These are phyloP conservation scores for Alternaria gaisen DNA, from an alignment of 2,329 filamentous ascomycete species.

Conservation along the genomic window DNA sequence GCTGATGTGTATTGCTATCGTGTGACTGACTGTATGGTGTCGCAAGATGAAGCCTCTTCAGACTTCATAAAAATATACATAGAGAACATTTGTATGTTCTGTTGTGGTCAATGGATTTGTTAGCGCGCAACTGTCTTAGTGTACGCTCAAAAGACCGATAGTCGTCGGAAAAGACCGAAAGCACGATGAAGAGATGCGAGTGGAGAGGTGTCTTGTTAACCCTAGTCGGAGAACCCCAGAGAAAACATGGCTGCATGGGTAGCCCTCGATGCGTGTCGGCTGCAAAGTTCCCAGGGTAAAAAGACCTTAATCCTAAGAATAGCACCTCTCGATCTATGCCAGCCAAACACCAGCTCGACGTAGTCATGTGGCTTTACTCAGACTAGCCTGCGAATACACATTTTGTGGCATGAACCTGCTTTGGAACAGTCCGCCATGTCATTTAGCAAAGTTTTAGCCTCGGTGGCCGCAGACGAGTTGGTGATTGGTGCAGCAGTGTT, in stretches of 20 bases:
- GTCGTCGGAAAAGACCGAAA: constrained; percentile 5
- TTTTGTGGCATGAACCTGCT: constrained; percentile 43
- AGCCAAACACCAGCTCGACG: constrained; percentile 31
- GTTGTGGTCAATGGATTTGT: background rate
- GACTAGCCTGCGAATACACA: constrained; percentile 37
- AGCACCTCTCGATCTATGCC: constrained; percentile 21
- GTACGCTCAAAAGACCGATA: background rate
- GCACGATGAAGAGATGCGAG: background rate
- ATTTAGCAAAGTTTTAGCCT: constrained; percentile 28
- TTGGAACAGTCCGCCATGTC: constrained; percentile 28
- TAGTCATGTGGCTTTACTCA: constrained; percentile 28
- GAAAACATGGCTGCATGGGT: constrained; percentile 6
- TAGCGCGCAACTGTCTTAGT: constrained; percentile 1
- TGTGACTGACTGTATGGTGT: constrained; percentile 4
- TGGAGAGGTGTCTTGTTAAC: background rate
- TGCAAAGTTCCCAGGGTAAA: constrained; percentile 34
- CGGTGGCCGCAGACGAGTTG: constrained; percentile 22
- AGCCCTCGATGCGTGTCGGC: constrained; percentile 12
- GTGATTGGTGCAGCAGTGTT: constrained; percentile 21
- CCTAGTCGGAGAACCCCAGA: constrained; percentile 21
- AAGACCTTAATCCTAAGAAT: constrained; percentile 48
- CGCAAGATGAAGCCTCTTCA: constrained; percentile 3
- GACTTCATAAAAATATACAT: constrained; percentile 15
- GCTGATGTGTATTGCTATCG: constrained; percentile 13
- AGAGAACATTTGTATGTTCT: background rate